A percentile compares a stretch with the other conserved stretches of the same genome.
Conservation (phyloP, 768 basidiomycete species). For the Dioszegia crocea region DNA sequence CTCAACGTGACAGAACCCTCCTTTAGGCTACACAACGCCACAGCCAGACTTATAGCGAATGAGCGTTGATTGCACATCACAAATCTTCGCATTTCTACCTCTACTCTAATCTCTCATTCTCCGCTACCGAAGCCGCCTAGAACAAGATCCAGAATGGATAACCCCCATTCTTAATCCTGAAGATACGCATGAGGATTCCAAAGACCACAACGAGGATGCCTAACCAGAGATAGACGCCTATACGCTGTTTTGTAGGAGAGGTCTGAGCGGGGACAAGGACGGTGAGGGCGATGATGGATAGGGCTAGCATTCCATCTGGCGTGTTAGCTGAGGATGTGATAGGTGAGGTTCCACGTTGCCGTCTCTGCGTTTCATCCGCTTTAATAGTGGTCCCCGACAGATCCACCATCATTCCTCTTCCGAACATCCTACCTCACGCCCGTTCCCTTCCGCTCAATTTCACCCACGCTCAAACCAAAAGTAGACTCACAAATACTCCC, state of each 20-base stretch:
- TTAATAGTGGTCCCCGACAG: too few species aligned
- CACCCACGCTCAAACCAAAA: background rate
- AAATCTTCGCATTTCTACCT: background rate
- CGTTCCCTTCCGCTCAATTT: too few species aligned
- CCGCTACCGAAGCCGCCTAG: too few species aligned
- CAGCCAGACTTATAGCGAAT: too few species aligned
- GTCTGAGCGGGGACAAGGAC: slow-evolving; percentile 63
- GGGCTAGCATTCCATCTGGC: slow-evolving; percentile 74
- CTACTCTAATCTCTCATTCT: too few species aligned
- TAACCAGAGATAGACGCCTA: slow-evolving; percentile 87
- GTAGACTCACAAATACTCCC: slow-evolving; percentile 70
- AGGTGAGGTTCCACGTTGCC: too few species aligned
- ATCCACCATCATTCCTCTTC: too few species aligned
- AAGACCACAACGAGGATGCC: slow-evolving; percentile 75
- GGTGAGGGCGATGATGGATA: slow-evolving; percentile 73
- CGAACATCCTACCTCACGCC: too few species aligned
- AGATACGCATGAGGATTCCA: slow-evolving; percentile 77
- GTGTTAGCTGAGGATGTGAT: background rate
- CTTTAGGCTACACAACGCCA: too few species aligned
- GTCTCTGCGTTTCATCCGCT: too few species aligned
- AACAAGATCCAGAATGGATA: slow-evolving; percentile 49
- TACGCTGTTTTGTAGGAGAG: slow-evolving; percentile 65
- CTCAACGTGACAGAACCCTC: too few species aligned
- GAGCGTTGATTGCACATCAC: too few species aligned
- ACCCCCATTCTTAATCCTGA: slow-evolving; percentile 85